A percentile compares a stretch with the other conserved stretches of the same genome.
Conservation (phyloP, 768 basidiomycete genomes). For the Termitomyces eurrhizus region DNA sequence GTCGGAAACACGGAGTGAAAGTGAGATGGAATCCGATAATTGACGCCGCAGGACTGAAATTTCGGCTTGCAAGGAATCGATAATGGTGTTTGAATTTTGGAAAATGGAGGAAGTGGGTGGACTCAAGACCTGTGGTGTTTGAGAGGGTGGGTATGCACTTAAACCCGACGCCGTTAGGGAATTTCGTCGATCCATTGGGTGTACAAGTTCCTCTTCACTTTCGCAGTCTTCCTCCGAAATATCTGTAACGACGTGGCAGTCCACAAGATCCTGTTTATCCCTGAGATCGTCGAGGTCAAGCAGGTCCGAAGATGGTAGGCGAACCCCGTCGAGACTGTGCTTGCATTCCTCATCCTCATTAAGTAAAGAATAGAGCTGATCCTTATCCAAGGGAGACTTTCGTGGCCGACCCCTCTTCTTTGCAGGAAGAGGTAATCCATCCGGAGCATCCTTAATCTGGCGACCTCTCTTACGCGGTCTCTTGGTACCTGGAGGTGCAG, state of each 20-base stretch:
- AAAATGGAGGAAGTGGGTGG: constrained; percentile 42
- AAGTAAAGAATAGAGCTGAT: constrained; percentile 6
- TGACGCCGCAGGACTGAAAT: constrained; percentile 60
- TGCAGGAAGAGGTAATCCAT: constrained; percentile 19
- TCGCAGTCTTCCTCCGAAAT: constrained; percentile 51
- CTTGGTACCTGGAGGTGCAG: constrained; percentile 84
- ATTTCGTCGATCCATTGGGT: constrained; percentile 41
- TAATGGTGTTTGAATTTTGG: constrained; percentile 35
- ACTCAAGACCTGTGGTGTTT: constrained; percentile 28
- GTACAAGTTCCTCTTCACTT: constrained; percentile 62
- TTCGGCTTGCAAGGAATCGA: constrained; percentile 67
- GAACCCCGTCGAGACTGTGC: constrained; percentile 3
- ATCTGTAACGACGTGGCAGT: constrained; percentile 17
- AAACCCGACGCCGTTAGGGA: constrained; percentile 29
- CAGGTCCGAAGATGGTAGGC: constrained; percentile 3
- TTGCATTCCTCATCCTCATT: constrained; percentile 20
- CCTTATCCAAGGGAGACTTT: constrained; percentile 20
- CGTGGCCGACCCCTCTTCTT: constrained; percentile 41
- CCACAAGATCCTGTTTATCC: constrained; percentile 16
- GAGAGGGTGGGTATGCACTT: constrained; percentile 28
- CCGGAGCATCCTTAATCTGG: constrained; percentile 40
- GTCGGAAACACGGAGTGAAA: constrained; percentile 62
- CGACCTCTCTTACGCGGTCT: constrained; percentile 79
- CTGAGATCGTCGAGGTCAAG: constrained; percentile 1
- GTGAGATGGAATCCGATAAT: constrained; percentile 63